phyloP scores from a whole-genome alignment of 495 filamentous ascomycete species.

The Tuber aestivum region DNA sequence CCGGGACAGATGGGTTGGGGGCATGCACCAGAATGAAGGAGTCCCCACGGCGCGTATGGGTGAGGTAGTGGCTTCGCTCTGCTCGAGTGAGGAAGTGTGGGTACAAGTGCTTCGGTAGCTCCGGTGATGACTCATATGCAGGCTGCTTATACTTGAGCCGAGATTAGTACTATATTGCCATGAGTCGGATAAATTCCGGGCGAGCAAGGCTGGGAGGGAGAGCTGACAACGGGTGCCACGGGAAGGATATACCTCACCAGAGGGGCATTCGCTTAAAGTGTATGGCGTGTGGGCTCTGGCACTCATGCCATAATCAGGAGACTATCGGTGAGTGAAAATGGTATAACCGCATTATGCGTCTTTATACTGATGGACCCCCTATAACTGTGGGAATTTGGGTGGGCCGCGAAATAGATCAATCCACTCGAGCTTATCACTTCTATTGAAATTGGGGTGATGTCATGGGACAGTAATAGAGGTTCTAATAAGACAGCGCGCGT shows the following conservation, averaged over 20 bases:
- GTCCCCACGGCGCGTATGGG: neutral
- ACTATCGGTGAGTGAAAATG: neutral
- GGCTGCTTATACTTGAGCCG: neutral
- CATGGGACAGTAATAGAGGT: neutral
- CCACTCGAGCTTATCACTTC: neutral
- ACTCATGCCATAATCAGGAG: neutral
- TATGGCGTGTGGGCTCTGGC: neutral
- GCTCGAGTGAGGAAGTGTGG: neutral
- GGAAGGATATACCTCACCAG: neutral
- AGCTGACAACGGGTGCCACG: neutral
- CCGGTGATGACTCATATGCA: neutral
- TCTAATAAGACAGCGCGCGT: neutral
- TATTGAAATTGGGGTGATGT: neutral
- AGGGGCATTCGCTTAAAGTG: neutral
- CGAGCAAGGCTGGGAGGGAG: neutral
- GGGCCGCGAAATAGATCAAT: neutral
- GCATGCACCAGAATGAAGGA: no score
- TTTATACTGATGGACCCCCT: neutral
- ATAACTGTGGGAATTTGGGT: neutral
- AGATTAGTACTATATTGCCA: neutral
- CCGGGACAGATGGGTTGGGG: no score
- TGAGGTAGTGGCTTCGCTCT: neutral
- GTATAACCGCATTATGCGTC: neutral
- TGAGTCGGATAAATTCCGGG: neutral
- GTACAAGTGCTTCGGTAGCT: neutral